Evolutionary conservation across 257 asterid species (phyloP), one percentile per base, ranked within the genome.

Genomic region (Ophiorrhiza pumila): DNA sequence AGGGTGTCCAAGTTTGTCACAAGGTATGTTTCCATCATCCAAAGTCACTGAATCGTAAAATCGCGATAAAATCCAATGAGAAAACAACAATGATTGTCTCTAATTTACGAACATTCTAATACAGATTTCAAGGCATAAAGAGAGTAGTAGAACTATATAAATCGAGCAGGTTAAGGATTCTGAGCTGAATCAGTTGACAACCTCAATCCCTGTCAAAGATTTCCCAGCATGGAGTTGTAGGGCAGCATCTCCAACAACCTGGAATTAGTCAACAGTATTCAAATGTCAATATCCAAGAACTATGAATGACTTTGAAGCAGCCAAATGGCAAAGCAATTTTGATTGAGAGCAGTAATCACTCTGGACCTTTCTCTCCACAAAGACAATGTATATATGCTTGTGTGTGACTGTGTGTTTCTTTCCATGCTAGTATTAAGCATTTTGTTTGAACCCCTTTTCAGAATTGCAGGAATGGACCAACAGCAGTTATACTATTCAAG

Each of bases 241-340:
- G 66, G 96, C 96, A 61, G 88, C 95, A 49, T 92, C 97, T 78
- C 95, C 97, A 4, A 87, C 90, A 47, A 90, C 93, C 98, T 92
- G 83, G 22, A 69, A 76, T 65, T n/a, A 13, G 43, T 29, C 46
- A 43, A 61, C 4, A 62, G 42, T 4, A 57, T 12, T 37, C 74
- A 34, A 56, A 35, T 32, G 17, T 67, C 34, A 67, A 0, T 17
- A 68, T 29, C 43, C 5, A 15, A 18, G 46, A 57, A 22, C 42
- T 35, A 35, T 8, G n/a, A 25, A 11, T n/a, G 20, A 50, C 27
- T 46, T 63, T 34, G 46, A 22, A 50, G 10, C n/a, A 32, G 64
- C 29, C 47, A 73, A n/a, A 1, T n/a, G 27, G 61, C 11, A 25
- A 37, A 27, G 43, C 22, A 34, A 46, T 50, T 13, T 5, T 29